Base-by-base conservation (phyloP, 768 basidiomycete species). In the Hygrocybe coccinea region DNA sequence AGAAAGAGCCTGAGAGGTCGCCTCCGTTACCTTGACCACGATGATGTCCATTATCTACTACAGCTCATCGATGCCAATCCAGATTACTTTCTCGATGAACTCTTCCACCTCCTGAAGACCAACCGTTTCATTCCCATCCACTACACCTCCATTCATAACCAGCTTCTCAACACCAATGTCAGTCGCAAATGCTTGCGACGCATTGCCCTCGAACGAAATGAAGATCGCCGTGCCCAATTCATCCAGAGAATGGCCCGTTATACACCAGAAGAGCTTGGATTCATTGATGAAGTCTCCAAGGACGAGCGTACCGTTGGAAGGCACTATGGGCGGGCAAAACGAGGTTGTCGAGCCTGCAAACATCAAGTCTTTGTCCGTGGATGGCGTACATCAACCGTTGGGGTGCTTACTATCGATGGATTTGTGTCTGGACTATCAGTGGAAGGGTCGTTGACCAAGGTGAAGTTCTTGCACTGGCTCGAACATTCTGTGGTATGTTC, bases 241-340 rank as follows among this genome's bases (percentile, higher is more conserved):
- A 62, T 71, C 1, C 33, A 50, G 0, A 47, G 52, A 0, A 69
- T 73, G 61, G 62, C 67, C 0, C 59, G 62, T 21, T 74, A 74
- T 47, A 51, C 39, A 1, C 60, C 67, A 4, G 66, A 71, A 3
- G 63, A 74, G 44, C 60, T 76, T 11, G 69, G 68, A 0, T 73
- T 74, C 52, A 52, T 74, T 11, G 68, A 74, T 52, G 69, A 75
- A 50, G 63, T 62, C 1, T 71, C 69, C n/a, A n/a, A n/a, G n/a
- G n/a, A n/a, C n/a, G n/a, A n/a, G n/a, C n/a, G n/a, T n/a, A n/a
- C n/a, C n/a, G n/a, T 52, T 17, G 50, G 34, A 3, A 36, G 69
- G 12, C 25, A 55, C 2, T 43, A 52, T 45, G 70, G 69, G 9
- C 36, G 64, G 21, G 55, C 68, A 5, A 50, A 24, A 37, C 67